Percentiles rank a stretch among this genome's conserved stretches.
phyloP scores from a whole-genome alignment of 2,329 filamentous ascomycete genomes.

The Torrubiella hemipterigena region DNA sequence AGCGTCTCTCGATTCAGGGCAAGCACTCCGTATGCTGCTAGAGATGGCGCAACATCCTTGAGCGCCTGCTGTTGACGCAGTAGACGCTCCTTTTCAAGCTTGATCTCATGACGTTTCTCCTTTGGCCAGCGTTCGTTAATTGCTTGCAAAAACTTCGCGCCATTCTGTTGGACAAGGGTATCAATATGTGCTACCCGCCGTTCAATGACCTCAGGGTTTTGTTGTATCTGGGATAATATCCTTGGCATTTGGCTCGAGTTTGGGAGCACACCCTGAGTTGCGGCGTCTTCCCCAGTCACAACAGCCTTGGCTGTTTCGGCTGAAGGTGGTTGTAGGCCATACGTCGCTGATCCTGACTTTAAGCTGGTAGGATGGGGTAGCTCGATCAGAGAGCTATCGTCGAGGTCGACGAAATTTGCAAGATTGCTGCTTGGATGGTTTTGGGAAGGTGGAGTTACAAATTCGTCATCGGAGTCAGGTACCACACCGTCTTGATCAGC shows the following conservation, averaged over 20 bases:
- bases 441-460: constrained; percentile 26
- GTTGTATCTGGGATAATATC: constrained; percentile 17
- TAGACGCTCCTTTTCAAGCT: constrained; percentile 35
- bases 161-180: constrained; percentile 32
- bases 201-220: constrained; percentile 19
- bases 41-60: constrained; percentile 25
- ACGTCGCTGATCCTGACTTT: not conserved
- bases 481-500: too few species aligned
- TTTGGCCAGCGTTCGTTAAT: constrained; percentile 33
- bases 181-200: constrained; percentile 25
- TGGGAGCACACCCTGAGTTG: constrained; percentile 15
- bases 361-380: too few species aligned
- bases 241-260: constrained; percentile 15
- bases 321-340: not conserved
- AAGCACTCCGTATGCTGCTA: constrained; percentile 29
- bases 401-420: constrained; percentile 1
- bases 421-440: constrained; percentile 15
- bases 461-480: constrained; percentile 46
- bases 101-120: constrained; percentile 33
- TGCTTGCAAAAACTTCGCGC: constrained; percentile 31
- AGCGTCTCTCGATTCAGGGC: constrained; percentile 31
- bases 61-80: constrained; percentile 32
- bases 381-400: too few species aligned
- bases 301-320: not conserved
- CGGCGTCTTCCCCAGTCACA: constrained; percentile 10